Base-by-base conservation (phyloP, 1,284 basidiomycete genomes). In the Cutaneotrichosporon cutaneum region DNA sequence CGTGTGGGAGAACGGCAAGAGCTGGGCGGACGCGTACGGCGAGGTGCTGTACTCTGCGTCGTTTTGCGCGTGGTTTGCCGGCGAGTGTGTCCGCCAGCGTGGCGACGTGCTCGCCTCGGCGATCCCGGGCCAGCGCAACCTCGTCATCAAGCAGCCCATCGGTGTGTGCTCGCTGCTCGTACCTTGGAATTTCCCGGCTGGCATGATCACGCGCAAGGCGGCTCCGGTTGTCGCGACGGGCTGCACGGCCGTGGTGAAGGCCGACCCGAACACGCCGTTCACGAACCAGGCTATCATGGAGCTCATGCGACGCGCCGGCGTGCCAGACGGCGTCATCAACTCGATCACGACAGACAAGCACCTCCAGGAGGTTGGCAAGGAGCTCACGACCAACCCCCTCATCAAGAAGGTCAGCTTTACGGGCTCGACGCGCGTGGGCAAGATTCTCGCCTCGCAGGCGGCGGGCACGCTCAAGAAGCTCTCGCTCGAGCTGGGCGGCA, bases 291-390 rank as follows among this genome's bases (percentile, higher is more conserved):
- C 95, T 4, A 71, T 78, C 56, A 71, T 76, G 65, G 77, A 78
- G 89, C 85, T 97, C 30, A 87, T 88, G 18, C 84, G 85, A 54
- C 87, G 92, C 61, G 95, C 94, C 13, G 95, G 94, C 48, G 83
- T 99, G 53, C 95, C 96, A 14, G 87, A 90, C 58, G 96, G 96
- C 56, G 94, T 98, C 50, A 87, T 99, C 78, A 98, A 99, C 79
- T 85, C 97, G 59, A 86, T 99, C 50, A 92, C 93, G 63, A 76
- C 77, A 39, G 70, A 79, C 45, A 67, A 69, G 60, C 64, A 76
- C 68, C 70, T 77, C 45, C 66, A 71, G 52, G 72, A 71, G 3
- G 67, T 78, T 64, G 78, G 78, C 54, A 68, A 76, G 56, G 77
- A 79, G 64, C 68, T 78, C 36, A 74, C 71, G 18, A 76, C 75